Evolutionary conservation across 495 filamentous ascomycete genomes (phyloP).

Genomic region (Xylaria curta): DNA sequence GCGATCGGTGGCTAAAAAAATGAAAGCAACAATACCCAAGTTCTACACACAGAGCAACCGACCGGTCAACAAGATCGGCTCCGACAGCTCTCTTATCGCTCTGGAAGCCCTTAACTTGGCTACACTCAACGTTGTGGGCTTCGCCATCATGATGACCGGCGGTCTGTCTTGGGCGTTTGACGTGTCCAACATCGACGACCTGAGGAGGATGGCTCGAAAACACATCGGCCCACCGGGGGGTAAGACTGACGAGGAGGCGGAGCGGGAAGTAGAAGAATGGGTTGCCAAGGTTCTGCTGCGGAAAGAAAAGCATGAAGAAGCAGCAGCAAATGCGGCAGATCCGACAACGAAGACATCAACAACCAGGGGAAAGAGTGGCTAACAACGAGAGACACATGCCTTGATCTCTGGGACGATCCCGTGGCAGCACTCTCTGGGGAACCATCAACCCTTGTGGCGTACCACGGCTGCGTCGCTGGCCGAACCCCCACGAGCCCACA

Average conservation of each 20-base stretch:
- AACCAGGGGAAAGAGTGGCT: constrained; percentile 6
- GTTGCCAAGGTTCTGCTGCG: constrained; percentile 16
- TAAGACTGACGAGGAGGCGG: constrained; percentile 59
- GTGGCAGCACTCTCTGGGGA: not conserved
- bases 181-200: constrained; percentile 72
- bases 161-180: constrained; percentile 73
- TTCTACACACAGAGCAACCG: constrained; percentile 70
- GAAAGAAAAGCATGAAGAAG: constrained; percentile 16
- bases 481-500: not conserved
- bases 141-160: constrained; percentile 71
- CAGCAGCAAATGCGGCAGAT: not conserved
- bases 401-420: not conserved
- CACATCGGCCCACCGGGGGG: constrained; percentile 53
- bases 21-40: constrained; percentile 60
- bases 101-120: constrained; percentile 82
- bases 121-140: constrained; percentile 76
- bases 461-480: not conserved
- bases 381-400: not conserved
- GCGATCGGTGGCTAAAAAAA: constrained; percentile 65
- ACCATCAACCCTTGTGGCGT: not conserved
- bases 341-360: not conserved
- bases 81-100: constrained; percentile 60
- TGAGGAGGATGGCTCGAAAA: constrained; percentile 59
- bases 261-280: constrained; percentile 11
- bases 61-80: constrained; percentile 28